These are phyloP conservation scores for Taxillus chinensis DNA, from an alignment of 164 flowering plant genomes.

Conservation along the genomic window DNA sequence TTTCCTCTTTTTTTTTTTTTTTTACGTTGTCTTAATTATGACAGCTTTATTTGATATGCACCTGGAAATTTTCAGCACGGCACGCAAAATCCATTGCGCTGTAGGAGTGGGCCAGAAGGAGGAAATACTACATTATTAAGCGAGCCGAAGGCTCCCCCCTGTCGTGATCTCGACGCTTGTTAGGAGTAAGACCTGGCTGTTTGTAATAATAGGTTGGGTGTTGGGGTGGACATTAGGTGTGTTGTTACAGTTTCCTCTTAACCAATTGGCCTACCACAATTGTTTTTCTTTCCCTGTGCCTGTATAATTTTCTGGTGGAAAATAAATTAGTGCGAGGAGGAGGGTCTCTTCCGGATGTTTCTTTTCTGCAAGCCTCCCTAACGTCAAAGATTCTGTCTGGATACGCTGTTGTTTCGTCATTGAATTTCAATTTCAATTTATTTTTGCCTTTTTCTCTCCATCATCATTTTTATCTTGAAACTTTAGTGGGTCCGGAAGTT, in stretches of 20 bases:
- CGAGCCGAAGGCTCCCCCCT: conserved; percentile 89
- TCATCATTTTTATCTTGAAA: too few species aligned
- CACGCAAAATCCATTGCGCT: conserved; percentile 78
- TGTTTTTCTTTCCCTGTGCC: background rate
- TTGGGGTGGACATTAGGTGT: conserved; percentile 14
- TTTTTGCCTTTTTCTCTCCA: too few species aligned
- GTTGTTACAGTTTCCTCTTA: conserved; percentile 8
- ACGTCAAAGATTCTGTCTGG: too few species aligned
- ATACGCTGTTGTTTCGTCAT: too few species aligned
- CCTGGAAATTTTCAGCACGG: conserved; percentile 55
- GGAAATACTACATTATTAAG: conserved; percentile 78
- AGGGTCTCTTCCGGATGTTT: too few species aligned
- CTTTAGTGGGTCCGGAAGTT: too few species aligned
- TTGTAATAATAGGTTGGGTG: conserved; percentile 32
- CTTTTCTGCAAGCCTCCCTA: too few species aligned
- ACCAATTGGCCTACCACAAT: background rate
- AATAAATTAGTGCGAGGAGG: background rate
- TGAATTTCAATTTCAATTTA: too few species aligned
- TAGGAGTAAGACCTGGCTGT: conserved; percentile 15
- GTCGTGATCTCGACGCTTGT: conserved; percentile 97
- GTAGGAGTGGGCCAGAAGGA: conserved; percentile 81
- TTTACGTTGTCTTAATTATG: background rate
- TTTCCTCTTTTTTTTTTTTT: background rate
- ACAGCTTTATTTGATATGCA: background rate
- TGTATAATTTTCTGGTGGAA: background rate